Evolutionary conservation across 768 basidiomycete species (phyloP).

Genomic region (Trichaptum fuscoviolaceum): DNA sequence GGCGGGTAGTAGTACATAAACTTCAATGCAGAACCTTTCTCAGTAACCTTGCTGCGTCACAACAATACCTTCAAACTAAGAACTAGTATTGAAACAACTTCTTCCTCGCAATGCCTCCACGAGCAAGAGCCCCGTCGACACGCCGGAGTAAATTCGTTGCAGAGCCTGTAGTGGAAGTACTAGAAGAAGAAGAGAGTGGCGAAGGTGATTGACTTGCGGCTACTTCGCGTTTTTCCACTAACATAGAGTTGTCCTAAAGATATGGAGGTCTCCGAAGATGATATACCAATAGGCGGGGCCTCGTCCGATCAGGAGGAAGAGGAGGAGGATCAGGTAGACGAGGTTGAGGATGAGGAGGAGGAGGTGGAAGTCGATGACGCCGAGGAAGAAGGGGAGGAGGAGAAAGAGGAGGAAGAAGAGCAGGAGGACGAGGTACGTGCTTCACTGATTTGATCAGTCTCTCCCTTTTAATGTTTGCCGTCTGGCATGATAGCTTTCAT

Average conservation of each 20-base stretch:
- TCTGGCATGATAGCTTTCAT: conserved; percentile 16
- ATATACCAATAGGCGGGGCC: background rate
- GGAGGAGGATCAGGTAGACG: conserved; percentile 32
- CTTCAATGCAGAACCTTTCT: too few species aligned
- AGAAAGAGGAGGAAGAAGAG: conserved; percentile 17
- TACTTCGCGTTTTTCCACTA: background rate
- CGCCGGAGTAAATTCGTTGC: background rate
- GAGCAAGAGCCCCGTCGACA: background rate
- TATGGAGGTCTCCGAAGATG: background rate
- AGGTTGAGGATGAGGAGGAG: conserved; percentile 11
- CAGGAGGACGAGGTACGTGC: conserved; percentile 20
- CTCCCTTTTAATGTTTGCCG: conserved; percentile 9
- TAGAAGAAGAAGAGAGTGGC: background rate
- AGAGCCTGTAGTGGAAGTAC: background rate
- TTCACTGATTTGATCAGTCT: conserved; percentile 9
- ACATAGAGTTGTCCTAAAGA: background rate
- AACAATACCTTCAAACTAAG: background rate
- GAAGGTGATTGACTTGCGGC: background rate
- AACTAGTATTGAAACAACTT: background rate
- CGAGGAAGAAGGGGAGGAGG: conserved; percentile 13
- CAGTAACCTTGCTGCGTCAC: background rate
- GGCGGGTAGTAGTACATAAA: too few species aligned
- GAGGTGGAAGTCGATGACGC: conserved; percentile 16
- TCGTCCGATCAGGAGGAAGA: conserved; percentile 29
- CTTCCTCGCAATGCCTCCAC: background rate